Percentiles rank a stretch among this genome's conserved stretches.
phyloP scores from a whole-genome alignment of 208 protist species.

The Histomonas meleagridis region DNA sequence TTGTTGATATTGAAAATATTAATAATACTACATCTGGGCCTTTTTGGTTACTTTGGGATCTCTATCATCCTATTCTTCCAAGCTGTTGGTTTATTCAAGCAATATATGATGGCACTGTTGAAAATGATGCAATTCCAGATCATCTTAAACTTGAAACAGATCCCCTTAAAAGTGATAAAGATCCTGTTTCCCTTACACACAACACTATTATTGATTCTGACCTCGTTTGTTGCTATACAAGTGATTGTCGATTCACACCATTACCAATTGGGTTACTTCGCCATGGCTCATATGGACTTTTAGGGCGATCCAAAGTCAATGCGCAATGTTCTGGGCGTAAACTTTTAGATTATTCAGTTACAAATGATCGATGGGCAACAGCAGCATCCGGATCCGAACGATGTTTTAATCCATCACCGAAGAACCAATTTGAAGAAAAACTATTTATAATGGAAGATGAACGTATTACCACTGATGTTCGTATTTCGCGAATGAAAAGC shows the following conservation, averaged over 20 bases:
- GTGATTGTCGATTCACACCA: neutral
- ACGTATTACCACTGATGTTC: neutral
- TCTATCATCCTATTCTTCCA: neutral
- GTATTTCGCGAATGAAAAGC: neutral
- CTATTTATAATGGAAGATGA: neutral
- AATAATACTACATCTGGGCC: neutral
- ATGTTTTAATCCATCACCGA: neutral
- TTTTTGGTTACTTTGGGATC: constrained; percentile 29
- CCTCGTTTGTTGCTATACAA: neutral
- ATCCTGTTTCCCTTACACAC: neutral
- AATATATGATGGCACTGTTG: neutral
- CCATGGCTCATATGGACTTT: neutral
- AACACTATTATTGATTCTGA: neutral
- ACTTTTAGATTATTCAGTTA: neutral
- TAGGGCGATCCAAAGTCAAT: neutral
- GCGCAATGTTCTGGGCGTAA: neutral
- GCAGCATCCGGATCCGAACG: neutral
- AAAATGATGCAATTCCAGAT: neutral
- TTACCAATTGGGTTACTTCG: neutral
- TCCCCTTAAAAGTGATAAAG: neutral
- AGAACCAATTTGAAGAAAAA: neutral
- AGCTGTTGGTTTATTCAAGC: neutral
- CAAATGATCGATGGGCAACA: constrained; percentile 9
- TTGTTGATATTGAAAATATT: neutral
- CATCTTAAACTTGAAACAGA: neutral